These are phyloP conservation scores for Gossypium trilobum DNA, from an alignment of 441 rosid genomes.

Conservation along the genomic window DNA sequence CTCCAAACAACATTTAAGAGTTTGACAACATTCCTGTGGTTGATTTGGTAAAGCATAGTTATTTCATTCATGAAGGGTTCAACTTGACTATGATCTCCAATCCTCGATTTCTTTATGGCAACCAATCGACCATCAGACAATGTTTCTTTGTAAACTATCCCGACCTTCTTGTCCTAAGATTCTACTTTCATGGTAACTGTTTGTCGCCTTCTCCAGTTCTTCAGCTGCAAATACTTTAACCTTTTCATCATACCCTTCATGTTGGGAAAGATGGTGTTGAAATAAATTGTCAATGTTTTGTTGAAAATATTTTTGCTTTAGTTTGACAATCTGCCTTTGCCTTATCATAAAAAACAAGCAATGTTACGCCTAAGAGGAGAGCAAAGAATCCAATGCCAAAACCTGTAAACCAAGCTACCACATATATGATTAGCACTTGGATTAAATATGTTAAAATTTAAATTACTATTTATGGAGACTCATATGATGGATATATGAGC, in stretches of 20 bases:
- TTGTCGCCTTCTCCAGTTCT: slow-evolving; percentile 20
- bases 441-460: too few species aligned
- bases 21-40: slow-evolving; percentile 33
- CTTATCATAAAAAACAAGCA: not conserved
- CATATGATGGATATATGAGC: too few species aligned
- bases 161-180: slow-evolving; percentile 30
- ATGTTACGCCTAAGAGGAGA: slow-evolving; percentile 1
- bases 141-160: slow-evolving; percentile 33
- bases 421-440: too few species aligned
- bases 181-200: slow-evolving; percentile 23
- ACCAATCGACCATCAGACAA: slow-evolving; percentile 12
- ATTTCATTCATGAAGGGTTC: slow-evolving; percentile 35
- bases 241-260: not conserved
- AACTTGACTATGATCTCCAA: slow-evolving; percentile 21
- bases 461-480: too few species aligned
- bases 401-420: not conserved
- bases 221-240: slow-evolving; percentile 20
- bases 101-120: slow-evolving; percentile 32
- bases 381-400: not conserved
- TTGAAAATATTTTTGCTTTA: slow-evolving; percentile 12
- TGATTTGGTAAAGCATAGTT: slow-evolving; percentile 29
- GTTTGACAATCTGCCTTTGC: not conserved
- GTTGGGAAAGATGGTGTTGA: slow-evolving; percentile 7
- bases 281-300: slow-evolving; percentile 22
- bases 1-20: slow-evolving; percentile 38